These are phyloP conservation scores for Oenanthe javanica DNA, from an alignment of 140 eudicot species.

Conservation along the genomic window DNA sequence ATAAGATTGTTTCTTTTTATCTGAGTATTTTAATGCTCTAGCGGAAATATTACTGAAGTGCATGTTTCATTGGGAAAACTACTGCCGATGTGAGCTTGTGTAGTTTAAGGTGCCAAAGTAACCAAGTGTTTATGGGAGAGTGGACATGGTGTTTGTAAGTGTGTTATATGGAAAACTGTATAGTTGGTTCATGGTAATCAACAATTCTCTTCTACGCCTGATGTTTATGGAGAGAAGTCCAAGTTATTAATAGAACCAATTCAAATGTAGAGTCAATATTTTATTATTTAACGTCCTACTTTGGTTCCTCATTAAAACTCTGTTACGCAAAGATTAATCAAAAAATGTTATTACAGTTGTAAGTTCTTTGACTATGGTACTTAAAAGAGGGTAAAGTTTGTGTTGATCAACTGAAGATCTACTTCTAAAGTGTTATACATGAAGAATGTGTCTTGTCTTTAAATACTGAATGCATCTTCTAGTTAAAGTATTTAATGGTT, in stretches of 20 bases:
- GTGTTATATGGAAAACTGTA: neutral
- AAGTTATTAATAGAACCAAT: neutral
- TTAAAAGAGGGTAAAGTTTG: neutral
- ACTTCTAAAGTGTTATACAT: neutral
- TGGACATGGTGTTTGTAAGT: neutral
- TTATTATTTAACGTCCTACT: neutral
- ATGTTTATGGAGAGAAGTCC: neutral
- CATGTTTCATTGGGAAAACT: neutral
- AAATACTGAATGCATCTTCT: neutral
- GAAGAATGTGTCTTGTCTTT: neutral
- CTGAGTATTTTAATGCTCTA: neutral
- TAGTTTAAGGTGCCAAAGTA: neutral
- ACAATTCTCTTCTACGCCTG: neutral
- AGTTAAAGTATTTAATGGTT: neutral
- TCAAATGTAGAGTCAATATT: neutral
- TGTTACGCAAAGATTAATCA: neutral
- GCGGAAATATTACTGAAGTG: neutral
- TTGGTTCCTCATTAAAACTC: neutral
- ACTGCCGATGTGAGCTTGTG: neutral
- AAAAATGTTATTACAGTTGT: no score
- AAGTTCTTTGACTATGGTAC: neutral
- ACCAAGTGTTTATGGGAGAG: neutral
- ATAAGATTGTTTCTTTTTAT: neutral
- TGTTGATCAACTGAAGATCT: neutral
- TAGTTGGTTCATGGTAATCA: neutral